Evolutionary conservation across 805 yeast species (phyloP).

Genomic region (Pichia kluyveri): DNA sequence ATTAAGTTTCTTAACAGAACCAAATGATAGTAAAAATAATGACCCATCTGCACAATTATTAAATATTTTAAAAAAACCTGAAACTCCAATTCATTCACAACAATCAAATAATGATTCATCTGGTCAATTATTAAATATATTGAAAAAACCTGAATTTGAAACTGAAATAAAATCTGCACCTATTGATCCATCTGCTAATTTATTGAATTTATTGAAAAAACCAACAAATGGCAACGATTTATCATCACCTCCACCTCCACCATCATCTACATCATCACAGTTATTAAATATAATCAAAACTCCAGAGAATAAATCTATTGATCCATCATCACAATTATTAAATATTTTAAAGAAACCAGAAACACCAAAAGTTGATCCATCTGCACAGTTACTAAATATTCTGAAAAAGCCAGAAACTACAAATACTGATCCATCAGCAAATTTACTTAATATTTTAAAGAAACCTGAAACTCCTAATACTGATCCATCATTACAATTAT

Average conservation of each 20-base stretch:
- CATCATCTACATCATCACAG: neutral
- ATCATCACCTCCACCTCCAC: no score
- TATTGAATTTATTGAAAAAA: slow-evolving; percentile 6
- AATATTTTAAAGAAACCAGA: slow-evolving; percentile 4
- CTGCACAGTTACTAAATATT: neutral
- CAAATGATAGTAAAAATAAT: neutral
- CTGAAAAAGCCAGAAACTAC: neutral
- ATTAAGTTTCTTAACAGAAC: neutral
- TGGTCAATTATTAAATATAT: slow-evolving; percentile 2
- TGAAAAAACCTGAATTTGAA: neutral
- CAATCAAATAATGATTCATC: neutral
- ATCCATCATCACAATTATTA: slow-evolving; percentile 1
- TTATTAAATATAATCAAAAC: slow-evolving; percentile 4
- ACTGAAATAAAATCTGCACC: neutral
- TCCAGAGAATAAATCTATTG: neutral
- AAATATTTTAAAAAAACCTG: neutral
- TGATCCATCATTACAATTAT: slow-evolving; percentile 1
- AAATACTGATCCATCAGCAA: neutral
- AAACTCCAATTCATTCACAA: neutral
- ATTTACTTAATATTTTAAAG: slow-evolving; percentile 5
- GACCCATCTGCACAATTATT: slow-evolving; percentile 9
- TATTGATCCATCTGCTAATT: neutral
- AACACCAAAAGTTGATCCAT: neutral
- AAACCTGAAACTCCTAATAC: neutral
- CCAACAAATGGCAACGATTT: neutral